Evolutionary conservation across 2,329 filamentous ascomycete genomes (phyloP).

Genomic region (Hypoxylon sp.): DNA sequence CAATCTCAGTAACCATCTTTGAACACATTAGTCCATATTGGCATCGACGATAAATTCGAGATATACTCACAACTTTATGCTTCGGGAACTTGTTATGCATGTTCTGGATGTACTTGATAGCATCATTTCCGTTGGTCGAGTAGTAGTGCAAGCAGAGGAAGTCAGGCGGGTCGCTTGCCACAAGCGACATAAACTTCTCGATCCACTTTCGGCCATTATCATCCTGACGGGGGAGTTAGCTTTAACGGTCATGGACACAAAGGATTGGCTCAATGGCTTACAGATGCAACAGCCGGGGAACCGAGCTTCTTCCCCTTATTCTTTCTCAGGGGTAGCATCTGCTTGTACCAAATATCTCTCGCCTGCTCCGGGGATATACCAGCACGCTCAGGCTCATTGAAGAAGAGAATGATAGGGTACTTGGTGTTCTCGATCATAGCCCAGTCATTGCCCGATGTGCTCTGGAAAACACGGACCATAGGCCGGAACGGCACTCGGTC

Average conservation of each 20-base stretch:
- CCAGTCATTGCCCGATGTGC: slow-evolving; percentile 59
- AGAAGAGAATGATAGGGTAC: slow-evolving; percentile 58
- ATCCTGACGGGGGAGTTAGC: slow-evolving; percentile 41
- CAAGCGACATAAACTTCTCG: slow-evolving; percentile 58
- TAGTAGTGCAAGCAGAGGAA: slow-evolving; percentile 63
- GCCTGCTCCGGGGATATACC: slow-evolving; percentile 56
- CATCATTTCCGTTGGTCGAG: slow-evolving; percentile 54
- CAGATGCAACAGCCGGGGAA: slow-evolving; percentile 54
- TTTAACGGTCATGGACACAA: not conserved
- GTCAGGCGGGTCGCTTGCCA: slow-evolving; percentile 57
- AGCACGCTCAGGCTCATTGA: slow-evolving; percentile 63
- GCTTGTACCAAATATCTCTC: slow-evolving; percentile 57
- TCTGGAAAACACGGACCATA: slow-evolving; percentile 59
- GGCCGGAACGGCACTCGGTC: slow-evolving; percentile 60
- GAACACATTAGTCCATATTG: slow-evolving; percentile 13
- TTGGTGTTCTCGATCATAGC: slow-evolving; percentile 44
- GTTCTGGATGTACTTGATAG: slow-evolving; percentile 58
- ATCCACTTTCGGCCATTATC: slow-evolving; percentile 56
- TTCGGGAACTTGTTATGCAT: slow-evolving; percentile 57
- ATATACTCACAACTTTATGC: slow-evolving; percentile 46
- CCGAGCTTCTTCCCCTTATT: slow-evolving; percentile 49
- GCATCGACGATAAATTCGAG: slow-evolving; percentile 25
- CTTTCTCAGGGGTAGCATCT: slow-evolving; percentile 56
- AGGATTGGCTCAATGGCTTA: slow-evolving; percentile 17
- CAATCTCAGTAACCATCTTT: slow-evolving; percentile 62